These are phyloP conservation scores for Themeda triandra DNA, from an alignment of 176 grass and related monocot species.

Conservation along the genomic window DNA sequence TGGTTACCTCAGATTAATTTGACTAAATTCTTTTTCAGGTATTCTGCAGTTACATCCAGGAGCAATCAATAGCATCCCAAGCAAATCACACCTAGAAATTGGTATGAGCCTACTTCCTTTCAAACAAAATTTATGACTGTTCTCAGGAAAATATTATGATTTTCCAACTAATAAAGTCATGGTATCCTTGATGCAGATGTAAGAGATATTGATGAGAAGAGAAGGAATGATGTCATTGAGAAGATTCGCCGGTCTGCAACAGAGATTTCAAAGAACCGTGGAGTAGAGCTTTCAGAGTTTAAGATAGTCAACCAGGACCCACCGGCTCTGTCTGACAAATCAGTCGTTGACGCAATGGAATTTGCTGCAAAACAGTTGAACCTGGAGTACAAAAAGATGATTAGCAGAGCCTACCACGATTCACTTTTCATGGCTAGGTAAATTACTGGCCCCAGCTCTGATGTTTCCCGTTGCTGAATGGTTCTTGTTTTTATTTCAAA, in stretches of 20 bases:
- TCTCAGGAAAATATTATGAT: not conserved
- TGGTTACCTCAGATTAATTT: not conserved
- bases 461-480: not conserved
- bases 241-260: conserved; percentile 60
- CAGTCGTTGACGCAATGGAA: conserved; percentile 69
- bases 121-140: not conserved
- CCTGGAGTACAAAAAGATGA: conserved; percentile 75
- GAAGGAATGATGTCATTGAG: conserved; percentile 79
- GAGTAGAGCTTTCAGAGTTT: conserved; percentile 75
- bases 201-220: conserved; percentile 86
- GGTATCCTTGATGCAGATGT: conserved; percentile 49
- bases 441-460: not conserved
- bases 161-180: not conserved
- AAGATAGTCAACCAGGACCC: conserved; percentile 93
- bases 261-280: conserved; percentile 58
- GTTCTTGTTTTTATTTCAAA: not conserved
- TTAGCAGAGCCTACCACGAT: conserved; percentile 97
- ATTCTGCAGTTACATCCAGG: conserved; percentile 96
- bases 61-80: conserved; percentile 96
- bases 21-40: conserved; percentile 43
- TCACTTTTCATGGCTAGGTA: conserved; percentile 99
- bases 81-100: conserved; percentile 97
- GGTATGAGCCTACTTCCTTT: conserved; percentile 48
- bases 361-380: conserved; percentile 59
- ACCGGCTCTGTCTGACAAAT: conserved; percentile 70